Evolutionary conservation across 208 protist species (phyloP), one percentile per base, ranked within the genome.

Genomic region (Leishmania tarentolae): DNA sequence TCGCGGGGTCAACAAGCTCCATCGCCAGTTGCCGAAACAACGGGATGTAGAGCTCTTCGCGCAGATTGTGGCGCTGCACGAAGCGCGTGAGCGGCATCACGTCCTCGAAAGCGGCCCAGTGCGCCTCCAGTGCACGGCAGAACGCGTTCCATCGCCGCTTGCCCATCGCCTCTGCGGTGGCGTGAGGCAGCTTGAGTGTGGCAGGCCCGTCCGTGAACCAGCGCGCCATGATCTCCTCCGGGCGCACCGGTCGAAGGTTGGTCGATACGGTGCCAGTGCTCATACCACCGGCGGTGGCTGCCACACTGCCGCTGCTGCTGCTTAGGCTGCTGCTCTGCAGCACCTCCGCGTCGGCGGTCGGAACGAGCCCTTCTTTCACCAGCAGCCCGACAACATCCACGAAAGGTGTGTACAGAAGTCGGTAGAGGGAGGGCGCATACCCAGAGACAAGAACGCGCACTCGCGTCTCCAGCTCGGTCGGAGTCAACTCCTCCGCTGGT

Each of bases 361-460:
- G 90, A 75, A 90, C 82, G 21, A 95, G 79, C 13, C 86, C 83
- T 61, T 89, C 83, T 42, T 86, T 57, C 40, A 95, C 75, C 56
- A 93, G 40, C 8, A 97, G 65, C 0, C 74, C 78, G 24, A 95
- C 76, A 19, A 95, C 80, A 75, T 97, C 93, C 2, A 95, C 87
- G 63, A 95, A 91, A 6, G 93, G 89, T 0, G 90, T 95, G 88
- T 92, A 97, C 31, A 97, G 86, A 1, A 97, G 80, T 59, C 91
- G 89, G 78, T 87, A 97, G 40, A 90, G 76, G 1, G 83, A 84
- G 5, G 86, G 83, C 42, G 83, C 70, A 87, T 95, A 94, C 35
- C 85, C 63, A 8, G 89, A 86, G 15, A 92, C 86, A 28, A 88
- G 86, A 31, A 93, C 79, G 21, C 87, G 92, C 52, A 96, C 87